phyloP scores from a whole-genome alignment of 352 stramenopile genomes.

The Plasmopara muralis region DNA sequence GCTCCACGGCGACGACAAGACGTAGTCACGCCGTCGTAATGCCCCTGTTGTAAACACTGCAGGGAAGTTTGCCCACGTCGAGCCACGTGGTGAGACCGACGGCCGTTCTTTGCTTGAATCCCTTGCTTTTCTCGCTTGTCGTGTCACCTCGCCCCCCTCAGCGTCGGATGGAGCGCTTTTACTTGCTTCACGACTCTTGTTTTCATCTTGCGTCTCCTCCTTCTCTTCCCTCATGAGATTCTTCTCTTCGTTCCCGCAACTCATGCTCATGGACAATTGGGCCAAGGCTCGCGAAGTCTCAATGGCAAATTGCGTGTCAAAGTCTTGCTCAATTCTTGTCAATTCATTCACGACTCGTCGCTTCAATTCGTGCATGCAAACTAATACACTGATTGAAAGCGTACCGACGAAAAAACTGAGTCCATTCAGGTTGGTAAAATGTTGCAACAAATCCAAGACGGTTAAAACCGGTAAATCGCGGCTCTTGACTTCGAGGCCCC shows the following conservation, averaged over 20 bases:
- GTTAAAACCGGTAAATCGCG: constrained; percentile 49
- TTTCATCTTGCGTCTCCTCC: constrained; percentile 7
- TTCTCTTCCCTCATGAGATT: constrained; percentile 17
- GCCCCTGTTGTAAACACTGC: constrained; percentile 33
- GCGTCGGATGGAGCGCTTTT: background rate
- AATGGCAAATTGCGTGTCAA: constrained; percentile 38
- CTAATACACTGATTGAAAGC: constrained; percentile 43
- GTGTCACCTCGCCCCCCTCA: background rate
- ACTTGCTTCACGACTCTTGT: background rate
- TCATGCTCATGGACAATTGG: constrained; percentile 23
- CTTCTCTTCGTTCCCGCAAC: constrained; percentile 13
- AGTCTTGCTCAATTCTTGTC: constrained; percentile 24
- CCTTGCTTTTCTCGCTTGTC: constrained; percentile 17
- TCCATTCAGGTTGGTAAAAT: constrained; percentile 42
- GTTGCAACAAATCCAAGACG: constrained; percentile 39
- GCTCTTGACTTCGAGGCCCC: constrained; percentile 44
- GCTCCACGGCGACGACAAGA: constrained; percentile 40
- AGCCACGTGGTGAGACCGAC: constrained; percentile 25
- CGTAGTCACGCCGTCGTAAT: constrained; percentile 33
- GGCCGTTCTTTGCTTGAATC: constrained; percentile 4
- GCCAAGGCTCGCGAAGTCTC: constrained; percentile 35
- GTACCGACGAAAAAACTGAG: constrained; percentile 45
- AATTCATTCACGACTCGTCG: constrained; percentile 37
- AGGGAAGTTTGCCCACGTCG: constrained; percentile 30
- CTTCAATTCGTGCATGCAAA: constrained; percentile 33